Conservation (phyloP, 202 grass and related monocot species). For the Hordeum pubiflorum region DNA sequence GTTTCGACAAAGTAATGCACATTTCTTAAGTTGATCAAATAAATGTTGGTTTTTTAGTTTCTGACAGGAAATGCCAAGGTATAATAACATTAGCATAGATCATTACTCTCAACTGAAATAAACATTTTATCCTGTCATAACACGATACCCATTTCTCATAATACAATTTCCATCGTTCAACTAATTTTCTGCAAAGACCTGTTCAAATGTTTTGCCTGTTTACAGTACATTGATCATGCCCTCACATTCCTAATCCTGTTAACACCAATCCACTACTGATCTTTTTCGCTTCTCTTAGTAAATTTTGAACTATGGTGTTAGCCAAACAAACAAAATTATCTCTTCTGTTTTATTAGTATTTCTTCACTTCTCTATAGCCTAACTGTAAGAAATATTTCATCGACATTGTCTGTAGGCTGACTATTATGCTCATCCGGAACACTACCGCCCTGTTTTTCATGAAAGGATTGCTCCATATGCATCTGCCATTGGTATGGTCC, state of each 20-base stretch:
- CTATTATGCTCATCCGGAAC: slow-evolving; percentile 93
- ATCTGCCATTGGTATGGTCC: slow-evolving; percentile 64
- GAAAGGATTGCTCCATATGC: slow-evolving; percentile 92
- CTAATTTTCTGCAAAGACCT: neutral
- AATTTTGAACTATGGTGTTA: neutral
- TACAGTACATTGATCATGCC: neutral
- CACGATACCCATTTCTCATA: neutral
- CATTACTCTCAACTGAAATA: neutral
- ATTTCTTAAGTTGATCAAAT: slow-evolving; percentile 11
- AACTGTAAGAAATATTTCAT: slow-evolving; percentile 7
- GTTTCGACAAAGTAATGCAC: slow-evolving; percentile 70
- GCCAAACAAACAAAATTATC: neutral
- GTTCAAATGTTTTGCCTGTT: neutral
- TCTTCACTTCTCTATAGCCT: neutral
- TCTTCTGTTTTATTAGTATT: neutral
- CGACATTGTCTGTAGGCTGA: slow-evolving; percentile 45
- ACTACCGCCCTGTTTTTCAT: slow-evolving; percentile 75
- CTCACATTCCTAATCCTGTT: neutral
- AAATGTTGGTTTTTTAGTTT: slow-evolving; percentile 6
- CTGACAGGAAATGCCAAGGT: neutral
- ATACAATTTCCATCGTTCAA: neutral
- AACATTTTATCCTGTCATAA: neutral
- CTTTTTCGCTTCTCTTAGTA: neutral
- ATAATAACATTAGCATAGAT: neutral
- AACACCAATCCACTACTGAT: neutral